phyloP scores from a whole-genome alignment of 2,329 filamentous ascomycete genomes.

The Aureobasidium melanogenum region DNA sequence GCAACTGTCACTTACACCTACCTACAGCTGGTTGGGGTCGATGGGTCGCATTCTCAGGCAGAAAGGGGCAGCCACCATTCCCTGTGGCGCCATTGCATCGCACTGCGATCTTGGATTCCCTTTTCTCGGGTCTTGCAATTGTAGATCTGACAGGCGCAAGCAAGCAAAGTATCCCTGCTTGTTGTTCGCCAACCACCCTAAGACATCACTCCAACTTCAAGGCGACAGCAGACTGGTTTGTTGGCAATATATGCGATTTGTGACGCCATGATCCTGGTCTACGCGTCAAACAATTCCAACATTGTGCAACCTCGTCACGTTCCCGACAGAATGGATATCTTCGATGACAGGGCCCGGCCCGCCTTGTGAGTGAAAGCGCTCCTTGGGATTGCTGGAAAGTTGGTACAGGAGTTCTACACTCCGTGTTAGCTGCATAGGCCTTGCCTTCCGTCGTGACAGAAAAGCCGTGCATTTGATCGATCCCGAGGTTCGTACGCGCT shows the following conservation, averaged over 20 bases:
- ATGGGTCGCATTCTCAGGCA: background rate
- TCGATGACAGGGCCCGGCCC: conserved; percentile 8
- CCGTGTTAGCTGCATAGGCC: no score
- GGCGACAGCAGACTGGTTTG: background rate
- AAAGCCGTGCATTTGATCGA: background rate
- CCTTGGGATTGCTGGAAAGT: background rate
- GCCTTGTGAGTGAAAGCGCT: background rate
- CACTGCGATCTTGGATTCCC: background rate
- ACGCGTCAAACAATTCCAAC: background rate
- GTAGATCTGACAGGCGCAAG: background rate
- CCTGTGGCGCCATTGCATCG: background rate
- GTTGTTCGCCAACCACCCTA: background rate
- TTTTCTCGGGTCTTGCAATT: background rate
- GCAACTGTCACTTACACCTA: background rate
- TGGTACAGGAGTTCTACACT: background rate
- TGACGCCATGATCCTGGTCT: background rate
- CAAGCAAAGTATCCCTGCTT: background rate
- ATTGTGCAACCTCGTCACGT: background rate
- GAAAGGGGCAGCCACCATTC: background rate
- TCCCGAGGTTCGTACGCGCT: background rate
- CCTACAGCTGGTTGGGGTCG: background rate
- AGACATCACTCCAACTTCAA: background rate
- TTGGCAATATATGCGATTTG: background rate
- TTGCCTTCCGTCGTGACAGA: background rate
- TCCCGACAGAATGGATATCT: background rate